Conservation (phyloP, 2,329 filamentous ascomycete species). For the Colletotrichum sp. region DNA sequence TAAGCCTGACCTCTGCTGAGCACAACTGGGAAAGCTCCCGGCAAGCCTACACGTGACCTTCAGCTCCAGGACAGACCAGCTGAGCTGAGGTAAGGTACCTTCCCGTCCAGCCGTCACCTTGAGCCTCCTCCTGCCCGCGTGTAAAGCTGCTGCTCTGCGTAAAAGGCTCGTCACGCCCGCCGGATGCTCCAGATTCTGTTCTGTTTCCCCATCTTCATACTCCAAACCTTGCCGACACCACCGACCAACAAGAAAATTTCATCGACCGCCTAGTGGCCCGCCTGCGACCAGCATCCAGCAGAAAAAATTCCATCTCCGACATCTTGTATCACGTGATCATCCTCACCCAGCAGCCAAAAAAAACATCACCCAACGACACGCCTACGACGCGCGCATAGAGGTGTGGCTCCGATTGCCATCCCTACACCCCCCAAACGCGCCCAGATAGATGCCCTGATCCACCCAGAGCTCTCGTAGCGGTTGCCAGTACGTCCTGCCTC, state of each 20-base stretch:
- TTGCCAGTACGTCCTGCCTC: constrained; percentile 22
- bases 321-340: constrained; percentile 13
- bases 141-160: not conserved
- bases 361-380: constrained; percentile 17
- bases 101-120: not conserved
- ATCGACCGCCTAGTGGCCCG: constrained; percentile 11
- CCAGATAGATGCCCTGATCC: constrained; percentile 20
- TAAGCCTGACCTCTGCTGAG: not conserved
- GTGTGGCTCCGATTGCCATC: constrained; percentile 12
- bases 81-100: not conserved
- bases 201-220: constrained; percentile 3
- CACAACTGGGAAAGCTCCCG: not conserved
- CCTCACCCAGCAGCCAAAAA: not conserved
- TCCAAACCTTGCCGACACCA: constrained; percentile 11
- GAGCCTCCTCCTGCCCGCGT: not conserved
- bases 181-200: constrained; percentile 11
- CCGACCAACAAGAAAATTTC: constrained; percentile 13
- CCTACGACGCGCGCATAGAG: constrained; percentile 9
- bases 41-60: not conserved
- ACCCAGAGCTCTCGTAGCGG: constrained; percentile 20
- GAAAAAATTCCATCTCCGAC: not conserved
- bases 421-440: constrained; percentile 8
- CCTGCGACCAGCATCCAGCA: not conserved
- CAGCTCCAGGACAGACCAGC: not conserved
- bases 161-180: constrained; percentile 4